Conservation (phyloP, 2,329 filamentous ascomycete genomes). For the Thelonectria olida region DNA sequence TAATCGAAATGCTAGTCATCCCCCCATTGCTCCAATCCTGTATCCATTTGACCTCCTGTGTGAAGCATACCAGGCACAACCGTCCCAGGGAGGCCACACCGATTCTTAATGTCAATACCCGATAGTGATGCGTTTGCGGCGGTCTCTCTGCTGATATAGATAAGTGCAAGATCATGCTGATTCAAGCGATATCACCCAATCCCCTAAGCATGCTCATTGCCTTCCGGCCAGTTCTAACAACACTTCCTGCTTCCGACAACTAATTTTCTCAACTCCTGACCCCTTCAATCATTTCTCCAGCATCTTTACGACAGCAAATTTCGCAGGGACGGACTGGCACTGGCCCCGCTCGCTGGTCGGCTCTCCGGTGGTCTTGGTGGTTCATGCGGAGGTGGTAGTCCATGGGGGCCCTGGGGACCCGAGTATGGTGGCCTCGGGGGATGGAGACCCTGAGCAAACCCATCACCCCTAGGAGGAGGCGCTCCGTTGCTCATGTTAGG, state of each 20-base stretch:
- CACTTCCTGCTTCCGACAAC: too few species aligned
- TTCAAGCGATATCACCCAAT: too few species aligned
- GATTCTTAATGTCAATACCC: too few species aligned
- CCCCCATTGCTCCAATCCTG: background rate
- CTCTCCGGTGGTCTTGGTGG: constrained; percentile 48
- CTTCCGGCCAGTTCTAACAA: too few species aligned
- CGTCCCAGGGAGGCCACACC: too few species aligned
- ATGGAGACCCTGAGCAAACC: constrained; percentile 53
- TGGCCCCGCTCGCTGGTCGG: constrained; percentile 70
- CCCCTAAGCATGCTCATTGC: too few species aligned
- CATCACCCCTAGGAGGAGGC: constrained; percentile 45
- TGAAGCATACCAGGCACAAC: too few species aligned
- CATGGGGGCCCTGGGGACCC: constrained; percentile 56
- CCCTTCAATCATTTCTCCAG: background rate
- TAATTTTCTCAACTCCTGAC: background rate
- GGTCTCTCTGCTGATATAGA: too few species aligned
- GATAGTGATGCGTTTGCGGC: too few species aligned
- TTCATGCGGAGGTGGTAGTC: constrained; percentile 42
- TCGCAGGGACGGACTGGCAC: constrained; percentile 78
- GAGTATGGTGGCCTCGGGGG: constrained; percentile 54
- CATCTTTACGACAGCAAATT: constrained; percentile 72
- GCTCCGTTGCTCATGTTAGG: constrained; percentile 47
- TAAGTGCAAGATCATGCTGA: too few species aligned
- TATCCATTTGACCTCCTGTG: constrained; percentile 1
- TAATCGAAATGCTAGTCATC: background rate